Conservation (phyloP, 2,329 filamentous ascomycete genomes). For the Fusarium buharicum region DNA sequence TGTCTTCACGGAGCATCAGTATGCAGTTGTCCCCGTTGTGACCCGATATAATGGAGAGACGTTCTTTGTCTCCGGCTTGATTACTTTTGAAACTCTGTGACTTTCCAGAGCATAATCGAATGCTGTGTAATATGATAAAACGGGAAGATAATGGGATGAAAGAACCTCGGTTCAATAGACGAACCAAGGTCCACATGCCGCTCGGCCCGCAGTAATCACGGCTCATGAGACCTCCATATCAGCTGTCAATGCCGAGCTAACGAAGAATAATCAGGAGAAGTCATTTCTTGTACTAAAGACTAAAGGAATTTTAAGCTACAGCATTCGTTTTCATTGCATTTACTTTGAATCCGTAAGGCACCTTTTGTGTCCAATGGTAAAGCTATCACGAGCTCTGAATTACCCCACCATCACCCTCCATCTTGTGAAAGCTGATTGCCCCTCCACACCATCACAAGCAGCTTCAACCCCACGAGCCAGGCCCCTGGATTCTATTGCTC, state of each 20-base stretch:
- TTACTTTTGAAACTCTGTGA: not conserved
- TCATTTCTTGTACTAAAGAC: not conserved
- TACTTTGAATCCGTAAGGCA: not conserved
- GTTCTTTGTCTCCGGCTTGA: not conserved
- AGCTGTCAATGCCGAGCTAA: slow-evolving; percentile 24
- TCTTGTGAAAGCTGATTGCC: slow-evolving; percentile 20
- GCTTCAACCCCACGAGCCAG: slow-evolving; percentile 18
- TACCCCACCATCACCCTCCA: slow-evolving; percentile 28
- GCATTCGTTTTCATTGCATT: not conserved
- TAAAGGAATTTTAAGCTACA: too few species aligned
- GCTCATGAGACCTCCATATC: slow-evolving; percentile 28
- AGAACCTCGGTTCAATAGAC: slow-evolving; percentile 35
- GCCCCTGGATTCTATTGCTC: slow-evolving; percentile 11
- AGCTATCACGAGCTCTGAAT: slow-evolving; percentile 21
- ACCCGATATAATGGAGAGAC: not conserved
- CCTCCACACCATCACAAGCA: slow-evolving; percentile 32
- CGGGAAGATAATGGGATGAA: not conserved
- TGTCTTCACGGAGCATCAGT: not conserved
- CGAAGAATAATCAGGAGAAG: not conserved
- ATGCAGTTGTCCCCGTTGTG: not conserved
- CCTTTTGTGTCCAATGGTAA: slow-evolving; percentile 1
- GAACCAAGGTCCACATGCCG: slow-evolving; percentile 18
- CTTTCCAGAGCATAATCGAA: not conserved
- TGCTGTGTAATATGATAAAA: not conserved
- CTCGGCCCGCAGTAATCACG: slow-evolving; percentile 26